phyloP scores from a whole-genome alignment of 495 filamentous ascomycete species.

The Chaetomium cochliodes region DNA sequence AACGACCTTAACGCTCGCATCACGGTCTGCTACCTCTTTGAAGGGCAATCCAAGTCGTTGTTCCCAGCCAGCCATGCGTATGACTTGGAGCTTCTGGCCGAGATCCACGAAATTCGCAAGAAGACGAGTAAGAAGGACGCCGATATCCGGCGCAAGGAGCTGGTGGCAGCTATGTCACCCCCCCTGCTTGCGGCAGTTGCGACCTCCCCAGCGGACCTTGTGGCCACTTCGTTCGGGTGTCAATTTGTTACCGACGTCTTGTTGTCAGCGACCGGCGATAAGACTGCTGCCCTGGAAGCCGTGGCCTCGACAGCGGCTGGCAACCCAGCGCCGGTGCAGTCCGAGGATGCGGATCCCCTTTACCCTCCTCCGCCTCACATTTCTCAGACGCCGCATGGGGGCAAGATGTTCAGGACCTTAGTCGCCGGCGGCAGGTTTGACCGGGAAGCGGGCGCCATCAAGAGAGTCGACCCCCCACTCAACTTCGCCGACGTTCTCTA shows the following conservation, averaged over 20 bases:
- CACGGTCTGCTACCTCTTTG: conserved; percentile 80
- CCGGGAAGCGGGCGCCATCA: conserved; percentile 61
- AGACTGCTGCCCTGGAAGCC: conserved; percentile 63
- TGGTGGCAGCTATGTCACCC: conserved; percentile 65
- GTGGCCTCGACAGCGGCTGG: conserved; percentile 68
- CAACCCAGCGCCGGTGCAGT: conserved; percentile 50
- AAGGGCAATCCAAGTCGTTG: conserved; percentile 66
- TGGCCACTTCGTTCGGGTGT: conserved; percentile 75
- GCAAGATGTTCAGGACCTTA: conserved; percentile 86
- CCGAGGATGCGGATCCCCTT: conserved; percentile 41
- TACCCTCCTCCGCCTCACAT: conserved; percentile 49
- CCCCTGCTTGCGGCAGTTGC: conserved; percentile 69
- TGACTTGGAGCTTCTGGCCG: conserved; percentile 64
- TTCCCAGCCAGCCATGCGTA: conserved; percentile 57
- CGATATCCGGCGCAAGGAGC: conserved; percentile 68
- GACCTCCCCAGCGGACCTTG: conserved; percentile 61
- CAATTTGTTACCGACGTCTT: conserved; percentile 83
- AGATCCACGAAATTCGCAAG: conserved; percentile 71
- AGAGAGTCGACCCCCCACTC: conserved; percentile 69
- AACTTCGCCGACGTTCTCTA: conserved; percentile 78
- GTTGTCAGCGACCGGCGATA: conserved; percentile 71
- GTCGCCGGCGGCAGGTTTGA: conserved; percentile 86
- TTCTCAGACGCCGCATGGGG: conserved; percentile 60
- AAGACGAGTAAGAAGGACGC: conserved; percentile 90
- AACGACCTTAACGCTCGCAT: conserved; percentile 72